Evolutionary conservation across 169 alveolate genomes (phyloP).

Genomic region (Plasmodium chabaudi): DNA sequence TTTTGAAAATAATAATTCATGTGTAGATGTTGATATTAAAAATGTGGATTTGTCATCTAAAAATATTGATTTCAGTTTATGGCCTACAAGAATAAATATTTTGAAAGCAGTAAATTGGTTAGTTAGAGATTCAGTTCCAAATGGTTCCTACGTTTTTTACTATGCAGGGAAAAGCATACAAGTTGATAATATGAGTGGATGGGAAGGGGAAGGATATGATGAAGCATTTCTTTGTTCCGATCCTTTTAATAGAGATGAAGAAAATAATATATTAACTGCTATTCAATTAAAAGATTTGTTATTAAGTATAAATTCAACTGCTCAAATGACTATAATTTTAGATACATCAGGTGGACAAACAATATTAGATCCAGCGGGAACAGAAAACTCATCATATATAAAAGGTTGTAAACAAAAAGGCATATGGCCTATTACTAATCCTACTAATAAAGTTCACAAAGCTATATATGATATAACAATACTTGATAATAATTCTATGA

Average conservation of each 20-base stretch:
- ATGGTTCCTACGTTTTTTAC: conserved; percentile 89
- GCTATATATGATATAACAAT: conserved; percentile 87
- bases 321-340: conserved; percentile 87
- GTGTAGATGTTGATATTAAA: conserved; percentile 80
- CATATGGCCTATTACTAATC: conserved; percentile 91
- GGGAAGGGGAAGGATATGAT: conserved; percentile 95
- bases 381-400: conserved; percentile 84
- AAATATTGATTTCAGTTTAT: conserved; percentile 76
- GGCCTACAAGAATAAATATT: conserved; percentile 89
- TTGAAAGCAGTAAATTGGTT: conserved; percentile 90
- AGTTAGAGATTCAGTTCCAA: conserved; percentile 85
- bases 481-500: conserved; percentile 86
- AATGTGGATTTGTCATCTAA: conserved; percentile 79
- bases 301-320: conserved; percentile 78
- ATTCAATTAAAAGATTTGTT: conserved; percentile 86
- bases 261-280: conserved; percentile 86
- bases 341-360: conserved; percentile 93
- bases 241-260: conserved; percentile 77
- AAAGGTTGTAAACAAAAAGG: conserved; percentile 92
- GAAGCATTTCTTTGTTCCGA: conserved; percentile 93
- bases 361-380: conserved; percentile 90
- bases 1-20: conserved; percentile 66
- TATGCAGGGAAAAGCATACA: conserved; percentile 93
- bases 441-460: conserved; percentile 90
- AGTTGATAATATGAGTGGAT: conserved; percentile 92